Conservation (phyloP, 129 eudicot species). For the Helianthus tuberosus region DNA sequence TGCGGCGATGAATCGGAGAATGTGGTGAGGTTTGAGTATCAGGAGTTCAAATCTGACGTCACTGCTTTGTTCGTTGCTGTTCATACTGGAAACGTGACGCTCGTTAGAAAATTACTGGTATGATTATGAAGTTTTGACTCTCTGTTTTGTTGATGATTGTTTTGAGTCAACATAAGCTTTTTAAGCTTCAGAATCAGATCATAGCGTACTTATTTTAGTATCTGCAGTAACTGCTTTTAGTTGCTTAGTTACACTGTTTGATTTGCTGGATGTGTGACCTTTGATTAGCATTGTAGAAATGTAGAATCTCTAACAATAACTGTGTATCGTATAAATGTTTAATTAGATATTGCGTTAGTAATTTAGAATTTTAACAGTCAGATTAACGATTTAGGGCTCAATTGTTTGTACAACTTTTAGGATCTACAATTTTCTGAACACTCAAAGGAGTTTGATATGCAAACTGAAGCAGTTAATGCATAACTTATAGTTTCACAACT, state of each 20-base stretch:
- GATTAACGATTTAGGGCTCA: slow-evolving; percentile 9
- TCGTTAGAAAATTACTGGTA: slow-evolving; percentile 80
- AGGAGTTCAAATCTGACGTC: slow-evolving; percentile 70
- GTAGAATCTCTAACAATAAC: not conserved
- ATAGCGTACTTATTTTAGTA: slow-evolving; percentile 5
- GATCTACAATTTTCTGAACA: not conserved
- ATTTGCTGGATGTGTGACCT: slow-evolving; percentile 4
- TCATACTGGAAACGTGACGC: slow-evolving; percentile 59
- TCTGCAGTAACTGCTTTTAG: slow-evolving; percentile 27
- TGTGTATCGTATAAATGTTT: not conserved
- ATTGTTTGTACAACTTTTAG: not conserved
- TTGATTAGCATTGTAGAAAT: not conserved
- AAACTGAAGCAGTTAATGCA: not conserved
- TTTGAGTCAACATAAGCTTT: not conserved
- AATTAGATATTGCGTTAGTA: not conserved
- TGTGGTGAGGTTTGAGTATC: slow-evolving; percentile 51
- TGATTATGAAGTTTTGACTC: slow-evolving; percentile 36
- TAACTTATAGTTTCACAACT: not conserved
- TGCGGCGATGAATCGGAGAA: slow-evolving; percentile 49
- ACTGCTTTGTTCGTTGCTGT: slow-evolving; percentile 86
- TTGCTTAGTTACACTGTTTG: not conserved
- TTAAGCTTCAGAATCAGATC: slow-evolving; percentile 24
- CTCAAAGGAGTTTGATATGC: not conserved
- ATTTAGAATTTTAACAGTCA: not conserved
- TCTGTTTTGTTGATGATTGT: not conserved